Percentiles rank a stretch among this genome's conserved stretches.
Evolutionary conservation across 2,329 filamentous ascomycete species (phyloP).

Genomic region (Cryphonectria carpinicola): DNA sequence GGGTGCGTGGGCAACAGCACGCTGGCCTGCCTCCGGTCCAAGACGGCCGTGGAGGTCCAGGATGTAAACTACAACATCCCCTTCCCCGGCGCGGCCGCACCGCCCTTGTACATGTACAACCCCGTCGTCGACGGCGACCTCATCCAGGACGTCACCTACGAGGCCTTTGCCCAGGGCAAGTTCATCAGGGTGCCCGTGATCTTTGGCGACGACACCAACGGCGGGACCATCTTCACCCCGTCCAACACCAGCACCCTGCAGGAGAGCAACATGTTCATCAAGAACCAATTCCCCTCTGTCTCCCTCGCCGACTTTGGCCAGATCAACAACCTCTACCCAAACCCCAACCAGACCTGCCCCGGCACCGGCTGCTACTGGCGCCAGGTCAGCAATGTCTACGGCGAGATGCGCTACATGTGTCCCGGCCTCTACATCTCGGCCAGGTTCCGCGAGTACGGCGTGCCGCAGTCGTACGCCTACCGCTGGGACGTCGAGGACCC

Average conservation of each 20-base stretch:
- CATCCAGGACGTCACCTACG: constrained; percentile 54
- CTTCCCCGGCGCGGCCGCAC: constrained; percentile 39
- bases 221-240: constrained; percentile 66
- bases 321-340: constrained; percentile 62
- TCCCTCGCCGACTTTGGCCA: constrained; percentile 51
- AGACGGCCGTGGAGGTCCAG: constrained; percentile 47
- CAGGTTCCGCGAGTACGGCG: constrained; percentile 40
- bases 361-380: constrained; percentile 60
- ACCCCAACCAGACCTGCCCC: constrained; percentile 50
- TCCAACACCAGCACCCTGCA: constrained; percentile 48
- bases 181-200: constrained; percentile 27
- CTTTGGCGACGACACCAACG: constrained; percentile 62
- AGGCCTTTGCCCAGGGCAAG: constrained; percentile 41
- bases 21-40: constrained; percentile 51
- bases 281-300: constrained; percentile 61
- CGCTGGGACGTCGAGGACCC: constrained; percentile 70
- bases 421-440: constrained; percentile 60
- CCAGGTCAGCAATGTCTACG: constrained; percentile 61
- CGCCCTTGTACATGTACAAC: constrained; percentile 57
- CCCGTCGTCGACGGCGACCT: constrained; percentile 60
- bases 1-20: constrained; percentile 45
- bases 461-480: constrained; percentile 65
- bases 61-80: constrained; percentile 46
- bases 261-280: constrained; percentile 59
- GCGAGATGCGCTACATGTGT: constrained; percentile 69